Conservation (phyloP, 345 rosid genomes). For the Lenwebbia sp. region DNA sequence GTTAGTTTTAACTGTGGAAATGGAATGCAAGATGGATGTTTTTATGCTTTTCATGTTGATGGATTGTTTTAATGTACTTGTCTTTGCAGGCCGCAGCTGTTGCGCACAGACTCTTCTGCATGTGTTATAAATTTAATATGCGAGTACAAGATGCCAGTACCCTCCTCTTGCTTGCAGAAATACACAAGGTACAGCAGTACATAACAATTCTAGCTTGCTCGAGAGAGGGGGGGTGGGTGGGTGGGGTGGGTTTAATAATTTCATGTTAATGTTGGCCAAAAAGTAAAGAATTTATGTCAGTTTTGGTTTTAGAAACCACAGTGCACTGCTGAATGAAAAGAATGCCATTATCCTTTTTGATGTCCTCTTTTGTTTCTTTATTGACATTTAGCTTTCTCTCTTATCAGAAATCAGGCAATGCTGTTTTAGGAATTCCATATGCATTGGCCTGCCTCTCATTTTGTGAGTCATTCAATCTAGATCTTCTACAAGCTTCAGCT, state of each 20-base stretch:
- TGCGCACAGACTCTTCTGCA: conserved; percentile 80
- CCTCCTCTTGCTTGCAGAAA: conserved; percentile 93
- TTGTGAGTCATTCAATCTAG: conserved; percentile 91
- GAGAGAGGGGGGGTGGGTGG: background rate
- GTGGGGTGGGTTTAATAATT: background rate
- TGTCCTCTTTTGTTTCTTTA: background rate
- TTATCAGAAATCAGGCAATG: conserved; percentile 87
- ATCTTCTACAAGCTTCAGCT: conserved; percentile 94
- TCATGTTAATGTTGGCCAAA: background rate
- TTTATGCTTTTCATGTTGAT: background rate
- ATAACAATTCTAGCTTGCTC: background rate
- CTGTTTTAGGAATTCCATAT: conserved; percentile 89
- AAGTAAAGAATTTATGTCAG: background rate
- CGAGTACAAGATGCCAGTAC: conserved; percentile 82
- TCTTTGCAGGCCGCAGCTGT: conserved; percentile 75
- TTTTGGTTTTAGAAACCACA: background rate
- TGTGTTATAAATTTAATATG: conserved; percentile 85
- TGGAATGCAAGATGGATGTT: background rate
- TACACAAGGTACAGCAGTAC: conserved; percentile 62
- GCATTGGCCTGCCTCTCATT: conserved; percentile 90
- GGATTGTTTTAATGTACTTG: background rate
- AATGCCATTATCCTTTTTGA: background rate
- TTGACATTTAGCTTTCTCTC: background rate
- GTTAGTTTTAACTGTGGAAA: background rate
- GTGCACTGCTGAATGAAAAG: background rate